phyloP scores from a whole-genome alignment of 2,329 filamentous ascomycete species.

The Xylariomycetidae sp. region DNA sequence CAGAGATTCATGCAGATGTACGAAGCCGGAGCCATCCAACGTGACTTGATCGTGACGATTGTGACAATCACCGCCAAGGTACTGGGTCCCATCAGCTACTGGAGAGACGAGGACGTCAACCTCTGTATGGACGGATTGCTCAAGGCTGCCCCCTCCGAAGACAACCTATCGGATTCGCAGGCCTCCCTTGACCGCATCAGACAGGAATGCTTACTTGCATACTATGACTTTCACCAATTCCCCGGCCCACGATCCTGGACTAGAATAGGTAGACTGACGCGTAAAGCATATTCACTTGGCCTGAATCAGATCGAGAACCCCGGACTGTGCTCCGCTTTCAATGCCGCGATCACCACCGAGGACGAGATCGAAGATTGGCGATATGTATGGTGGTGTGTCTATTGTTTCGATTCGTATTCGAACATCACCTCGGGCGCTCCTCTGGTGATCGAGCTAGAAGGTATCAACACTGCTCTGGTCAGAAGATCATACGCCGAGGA shows the following conservation, averaged over 20 bases:
- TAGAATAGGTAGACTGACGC: constrained; percentile 25
- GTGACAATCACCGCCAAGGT: constrained; percentile 24
- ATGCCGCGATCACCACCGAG: constrained; percentile 10
- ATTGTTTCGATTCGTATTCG: constrained; percentile 29
- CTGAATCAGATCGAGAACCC: constrained; percentile 29
- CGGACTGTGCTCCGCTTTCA: constrained; percentile 19
- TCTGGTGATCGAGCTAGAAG: constrained; percentile 22
- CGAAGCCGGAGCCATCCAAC: constrained; percentile 14
- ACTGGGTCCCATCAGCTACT: constrained; percentile 14
- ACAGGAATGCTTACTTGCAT: constrained; percentile 28
- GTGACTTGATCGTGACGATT: constrained; percentile 20
- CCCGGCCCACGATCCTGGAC: constrained; percentile 28
- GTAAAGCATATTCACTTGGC: constrained; percentile 28
- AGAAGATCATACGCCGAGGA: constrained; percentile 8
- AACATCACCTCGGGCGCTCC: constrained; percentile 25
- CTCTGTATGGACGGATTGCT: constrained; percentile 18
- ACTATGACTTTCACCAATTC: constrained; percentile 31
- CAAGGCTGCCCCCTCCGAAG: constrained; percentile 9
- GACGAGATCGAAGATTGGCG: constrained; percentile 31
- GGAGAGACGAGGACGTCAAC: constrained; percentile 16
- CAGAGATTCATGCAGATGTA: constrained; percentile 20
- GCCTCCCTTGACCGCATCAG: constrained; percentile 23
- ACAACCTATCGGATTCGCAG: constrained; percentile 5
- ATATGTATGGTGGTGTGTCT: constrained; percentile 30
- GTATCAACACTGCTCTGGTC: constrained; percentile 24